phyloP scores from a whole-genome alignment of 2,329 filamentous ascomycete species.

The Tolypocladium cylindrosporum region DNA sequence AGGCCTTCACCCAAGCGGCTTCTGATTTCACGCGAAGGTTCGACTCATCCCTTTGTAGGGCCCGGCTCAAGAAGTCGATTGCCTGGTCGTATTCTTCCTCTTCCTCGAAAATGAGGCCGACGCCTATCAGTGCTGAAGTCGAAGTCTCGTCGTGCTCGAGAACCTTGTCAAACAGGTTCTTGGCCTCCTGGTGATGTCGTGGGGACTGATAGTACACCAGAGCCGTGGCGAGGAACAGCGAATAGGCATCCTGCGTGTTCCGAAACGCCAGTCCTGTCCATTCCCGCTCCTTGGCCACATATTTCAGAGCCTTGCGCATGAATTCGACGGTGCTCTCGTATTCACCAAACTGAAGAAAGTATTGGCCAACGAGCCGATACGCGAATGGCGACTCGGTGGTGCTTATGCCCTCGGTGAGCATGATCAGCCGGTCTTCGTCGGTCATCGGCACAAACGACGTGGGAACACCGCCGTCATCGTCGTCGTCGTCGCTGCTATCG shows the following conservation, averaged over 20 bases:
- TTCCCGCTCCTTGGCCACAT: conserved; percentile 47
- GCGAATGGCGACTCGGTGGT: conserved; percentile 65
- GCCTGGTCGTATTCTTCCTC: conserved; percentile 82
- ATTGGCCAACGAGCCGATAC: conserved; percentile 73
- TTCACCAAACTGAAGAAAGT: conserved; percentile 78
- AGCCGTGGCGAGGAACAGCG: conserved; percentile 72
- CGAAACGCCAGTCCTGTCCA: conserved; percentile 60
- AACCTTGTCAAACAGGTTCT: conserved; percentile 73
- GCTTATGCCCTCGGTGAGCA: conserved; percentile 68
- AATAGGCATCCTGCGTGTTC: conserved; percentile 64
- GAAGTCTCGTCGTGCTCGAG: conserved; percentile 65
- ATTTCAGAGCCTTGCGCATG: conserved; percentile 61
- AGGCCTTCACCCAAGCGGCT: conserved; percentile 82
- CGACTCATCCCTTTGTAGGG: conserved; percentile 58
- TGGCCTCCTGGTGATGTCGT: conserved; percentile 80
- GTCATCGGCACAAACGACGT: conserved; percentile 49
- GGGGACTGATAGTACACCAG: conserved; percentile 86
- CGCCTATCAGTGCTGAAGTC: conserved; percentile 74
- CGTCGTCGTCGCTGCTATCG: conserved; percentile 50
- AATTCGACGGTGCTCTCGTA: conserved; percentile 72
- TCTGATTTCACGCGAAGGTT: conserved; percentile 79
- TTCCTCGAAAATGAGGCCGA: conserved; percentile 87
- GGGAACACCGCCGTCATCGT: conserved; percentile 45
- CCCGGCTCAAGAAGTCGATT: conserved; percentile 68
- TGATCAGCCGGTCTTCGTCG: conserved; percentile 67